These are phyloP conservation scores for Chlorella ohadii DNA, from an alignment of 139 green algal species.

Conservation along the genomic window DNA sequence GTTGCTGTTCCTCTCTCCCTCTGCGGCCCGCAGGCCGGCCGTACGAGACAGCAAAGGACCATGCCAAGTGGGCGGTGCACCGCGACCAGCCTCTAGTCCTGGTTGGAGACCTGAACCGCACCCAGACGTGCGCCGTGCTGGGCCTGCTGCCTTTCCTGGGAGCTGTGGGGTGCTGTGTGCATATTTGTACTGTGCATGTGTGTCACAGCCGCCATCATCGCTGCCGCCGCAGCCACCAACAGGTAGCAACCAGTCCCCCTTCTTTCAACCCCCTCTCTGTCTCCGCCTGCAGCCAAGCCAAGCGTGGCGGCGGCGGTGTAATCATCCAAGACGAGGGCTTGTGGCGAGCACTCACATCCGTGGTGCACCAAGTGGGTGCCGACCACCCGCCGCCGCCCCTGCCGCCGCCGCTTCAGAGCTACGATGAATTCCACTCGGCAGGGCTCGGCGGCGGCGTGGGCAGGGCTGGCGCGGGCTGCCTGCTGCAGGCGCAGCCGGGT, in stretches of 20 bases:
- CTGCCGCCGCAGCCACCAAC: background rate
- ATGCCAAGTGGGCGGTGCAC: conserved; percentile 24
- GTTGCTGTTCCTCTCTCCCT: no score
- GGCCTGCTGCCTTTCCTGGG: background rate
- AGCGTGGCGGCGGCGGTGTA: conserved; percentile 22
- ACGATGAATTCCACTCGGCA: no score
- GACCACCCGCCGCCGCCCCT: background rate
- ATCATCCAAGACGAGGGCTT: background rate
- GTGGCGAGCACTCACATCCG: background rate
- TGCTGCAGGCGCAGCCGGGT: no score
- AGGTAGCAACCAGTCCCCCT: background rate
- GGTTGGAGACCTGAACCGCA: conserved; percentile 27
- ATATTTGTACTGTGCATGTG: background rate
- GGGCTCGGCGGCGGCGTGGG: no score
- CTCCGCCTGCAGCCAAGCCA: background rate
- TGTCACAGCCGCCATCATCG: background rate
- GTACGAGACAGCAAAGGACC: background rate
- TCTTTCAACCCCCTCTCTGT: background rate
- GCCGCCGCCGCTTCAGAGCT: no score
- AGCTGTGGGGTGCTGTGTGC: background rate
- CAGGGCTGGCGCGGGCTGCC: no score
- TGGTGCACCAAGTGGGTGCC: background rate
- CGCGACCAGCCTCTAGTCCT: background rate
- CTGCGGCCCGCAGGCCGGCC: background rate
- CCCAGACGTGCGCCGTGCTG: background rate